A percentile compares a stretch with the other conserved stretches of the same genome.
Evolutionary conservation across 331 rosid genomes (phyloP).

Genomic region (Quercus phellos): DNA sequence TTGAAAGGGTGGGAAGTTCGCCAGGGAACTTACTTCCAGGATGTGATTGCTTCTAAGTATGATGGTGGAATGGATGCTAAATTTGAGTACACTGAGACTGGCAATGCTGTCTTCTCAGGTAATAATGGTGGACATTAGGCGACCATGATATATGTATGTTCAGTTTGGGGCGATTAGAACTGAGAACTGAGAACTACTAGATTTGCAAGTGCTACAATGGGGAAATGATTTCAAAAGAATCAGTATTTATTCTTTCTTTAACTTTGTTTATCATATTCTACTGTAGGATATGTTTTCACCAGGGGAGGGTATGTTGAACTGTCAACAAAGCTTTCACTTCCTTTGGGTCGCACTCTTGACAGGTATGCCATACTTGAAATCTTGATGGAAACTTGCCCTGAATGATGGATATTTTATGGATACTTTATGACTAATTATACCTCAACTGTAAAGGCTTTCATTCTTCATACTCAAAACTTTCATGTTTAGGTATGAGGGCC

Average conservation of each 20-base stretch:
- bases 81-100: conserved; percentile 72
- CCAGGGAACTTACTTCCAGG: conserved; percentile 89
- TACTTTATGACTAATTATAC: background rate
- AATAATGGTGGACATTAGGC: conserved; percentile 11
- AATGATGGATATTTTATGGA: background rate
- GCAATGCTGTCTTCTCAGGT: conserved; percentile 84
- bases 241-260: background rate
- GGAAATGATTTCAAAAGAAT: background rate
- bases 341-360: conserved; percentile 86
- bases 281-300: conserved; percentile 84
- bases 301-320: conserved; percentile 92
- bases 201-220: background rate
- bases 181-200: background rate
- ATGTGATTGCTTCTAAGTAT: conserved; percentile 76
- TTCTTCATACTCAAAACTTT: conserved; percentile 4
- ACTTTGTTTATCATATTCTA: conserved; percentile 8
- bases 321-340: conserved; percentile 74
- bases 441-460: conserved; percentile 8
- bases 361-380: conserved; percentile 45
- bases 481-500: conserved; percentile 77
- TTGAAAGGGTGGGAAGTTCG: conserved; percentile 78
- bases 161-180: background rate
- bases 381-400: background rate
- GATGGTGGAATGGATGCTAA: conserved; percentile 98
- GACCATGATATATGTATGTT: background rate